These are phyloP conservation scores for Hippophae tibetana DNA, from an alignment of 306 rosid species.

Conservation along the genomic window DNA sequence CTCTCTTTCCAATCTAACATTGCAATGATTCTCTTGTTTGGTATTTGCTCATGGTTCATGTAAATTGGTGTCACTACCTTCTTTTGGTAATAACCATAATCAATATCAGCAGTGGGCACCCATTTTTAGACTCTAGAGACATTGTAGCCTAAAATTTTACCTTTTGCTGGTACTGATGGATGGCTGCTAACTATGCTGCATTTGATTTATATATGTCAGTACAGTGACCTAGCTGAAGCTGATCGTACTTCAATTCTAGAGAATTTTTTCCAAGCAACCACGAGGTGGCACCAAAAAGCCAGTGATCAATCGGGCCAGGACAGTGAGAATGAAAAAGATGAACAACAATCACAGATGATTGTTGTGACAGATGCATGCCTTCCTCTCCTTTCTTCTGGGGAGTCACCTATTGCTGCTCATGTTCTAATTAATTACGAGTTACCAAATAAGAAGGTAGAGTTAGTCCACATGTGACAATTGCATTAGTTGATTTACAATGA, in stretches of 20 bases:
- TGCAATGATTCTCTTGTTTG: too few relatives aligned
- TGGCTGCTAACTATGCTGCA: slow-evolving; percentile 12
- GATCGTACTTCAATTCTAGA: slow-evolving; percentile 58
- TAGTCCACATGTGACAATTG: slow-evolving; percentile 1
- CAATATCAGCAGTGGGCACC: background rate
- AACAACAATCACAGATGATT: slow-evolving; percentile 59
- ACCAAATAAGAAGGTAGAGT: slow-evolving; percentile 63
- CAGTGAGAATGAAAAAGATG: slow-evolving; percentile 37
- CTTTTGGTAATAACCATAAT: background rate
- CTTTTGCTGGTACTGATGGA: background rate
- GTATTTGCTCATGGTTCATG: too few relatives aligned
- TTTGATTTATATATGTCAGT: slow-evolving; percentile 32
- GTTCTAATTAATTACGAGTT: slow-evolving; percentile 77
- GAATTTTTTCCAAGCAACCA: slow-evolving; percentile 43
- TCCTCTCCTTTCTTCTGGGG: slow-evolving; percentile 73
- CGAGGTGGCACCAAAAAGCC: slow-evolving; percentile 44
- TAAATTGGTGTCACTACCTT: background rate
- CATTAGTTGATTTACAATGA: background rate
- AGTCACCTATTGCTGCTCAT: slow-evolving; percentile 50
- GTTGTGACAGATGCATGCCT: slow-evolving; percentile 87
- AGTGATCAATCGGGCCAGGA: slow-evolving; percentile 37
- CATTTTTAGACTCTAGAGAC: background rate
- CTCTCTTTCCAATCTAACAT: too few relatives aligned
- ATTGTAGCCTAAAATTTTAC: background rate
- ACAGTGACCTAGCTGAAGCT: slow-evolving; percentile 83